Base-by-base conservation (phyloP, 805 yeast species). In the Saccharomyces eubayanus region DNA sequence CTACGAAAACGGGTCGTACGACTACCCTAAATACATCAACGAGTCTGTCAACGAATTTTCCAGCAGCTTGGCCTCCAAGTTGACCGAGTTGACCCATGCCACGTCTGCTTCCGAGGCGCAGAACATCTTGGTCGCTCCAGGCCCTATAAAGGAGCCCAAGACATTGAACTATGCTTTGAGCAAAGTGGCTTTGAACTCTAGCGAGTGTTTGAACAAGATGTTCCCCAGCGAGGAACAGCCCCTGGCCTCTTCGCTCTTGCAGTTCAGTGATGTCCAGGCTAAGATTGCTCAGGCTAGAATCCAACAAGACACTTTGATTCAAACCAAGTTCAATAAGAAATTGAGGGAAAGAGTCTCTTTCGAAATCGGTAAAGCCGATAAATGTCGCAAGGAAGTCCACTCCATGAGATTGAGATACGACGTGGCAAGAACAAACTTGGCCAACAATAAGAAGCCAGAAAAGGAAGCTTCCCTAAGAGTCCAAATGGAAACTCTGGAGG, bases 21-120 rank as follows among this genome's bases (percentile, higher is more conserved):
- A 88, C 71, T 88, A 88, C 68, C 96, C 96, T 9, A 80, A 82
- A 53, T 84, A 84, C 62, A 74, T 71, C 31, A 83, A 78, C 62
- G 96, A 89, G 65, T 82, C 90, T n/a, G 80, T 88, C 58, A 76
- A 78, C 50, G 91, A 85, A 57, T 78, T 87, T 55, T 83, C 89
- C 51, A 83, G 83, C 70, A 78, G 78, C 59, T 77, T 88, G 56
- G 75, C 84, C 51, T 75, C 77, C 52, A 80, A 87, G 61, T 84
- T 87, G 49, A 75, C 79, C 55, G 86, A 82, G 56, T 75, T 87
- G 56, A 79, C 90, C 16, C 80, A 78, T 65, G 96, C 90, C 12
- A 78, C 85, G 49, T 77, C 86, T 27, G 88, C 92, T 1, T 78
- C 82, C n/a, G 96, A 88, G 67, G 92, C 91, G 4, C 94, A 88